Evolutionary conservation across 257 asterid species (phyloP), one percentile per base, ranked within the genome.

Genomic region (Solanum chiquidenum): DNA sequence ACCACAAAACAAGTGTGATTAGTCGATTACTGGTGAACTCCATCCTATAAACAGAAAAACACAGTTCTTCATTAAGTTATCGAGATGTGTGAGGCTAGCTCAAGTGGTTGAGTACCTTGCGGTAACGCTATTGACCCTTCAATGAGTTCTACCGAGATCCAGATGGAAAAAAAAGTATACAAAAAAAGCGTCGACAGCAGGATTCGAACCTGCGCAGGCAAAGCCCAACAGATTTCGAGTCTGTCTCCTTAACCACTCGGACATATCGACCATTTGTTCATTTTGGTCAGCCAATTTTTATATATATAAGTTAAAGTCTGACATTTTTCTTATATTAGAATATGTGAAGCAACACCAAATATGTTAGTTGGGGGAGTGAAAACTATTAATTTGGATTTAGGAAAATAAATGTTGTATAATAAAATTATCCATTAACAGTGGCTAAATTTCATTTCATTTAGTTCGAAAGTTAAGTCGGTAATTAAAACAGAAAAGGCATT

Each of bases 181-280:
- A 4, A 4, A 46, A 12, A 13, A 6, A 4, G 0, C 94, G 94
- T 92, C 93, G 90, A 92, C 94, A 92, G 93, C 93, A 92, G 94
- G 92, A 92, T 92, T 92, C 92, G 94, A 92, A 92, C 93, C 93
- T 92, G 94, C 93, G 94, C 93, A 92, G 94, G 94, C 93, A 90
- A 6, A 91, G 94, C 93, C 94, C 94, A 92, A 92, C 94, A 92
- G 94, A 92, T 91, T 92, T 92, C 93, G 94, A 92, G 92, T 92
- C 94, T 91, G 93, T 91, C 93, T 91, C 93, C 93, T 92, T 92
- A 92, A 92, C 94, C 94, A 92, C 94, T 92, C 94, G 94, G 94
- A 92, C 93, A 92, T 89, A 88, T 92, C 90, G 92, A 92, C 94
- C 0, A 5, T 16, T n/a, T 16, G 5, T 2, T 0, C 11, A 5